phyloP scores from a whole-genome alignment of 257 asterid species.

The Cynanchum wilfordii region DNA sequence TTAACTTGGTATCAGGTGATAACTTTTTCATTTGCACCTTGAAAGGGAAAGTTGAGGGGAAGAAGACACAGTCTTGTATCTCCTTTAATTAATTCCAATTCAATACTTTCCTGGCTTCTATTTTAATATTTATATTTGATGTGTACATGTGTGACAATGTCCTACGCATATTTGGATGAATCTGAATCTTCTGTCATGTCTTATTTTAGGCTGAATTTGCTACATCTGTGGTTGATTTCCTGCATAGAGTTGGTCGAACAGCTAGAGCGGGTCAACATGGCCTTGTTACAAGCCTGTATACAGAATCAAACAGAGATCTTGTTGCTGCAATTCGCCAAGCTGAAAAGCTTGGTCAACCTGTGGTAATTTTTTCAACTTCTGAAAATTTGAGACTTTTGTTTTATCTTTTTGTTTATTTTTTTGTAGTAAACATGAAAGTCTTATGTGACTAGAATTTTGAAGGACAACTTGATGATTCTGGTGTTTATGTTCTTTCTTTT shows the following conservation, averaged over 20 bases:
- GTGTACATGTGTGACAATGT: neutral
- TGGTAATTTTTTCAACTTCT: slow-evolving; percentile 46
- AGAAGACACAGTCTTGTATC: neutral
- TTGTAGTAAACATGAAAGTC: neutral
- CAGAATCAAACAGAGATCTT: slow-evolving; percentile 63
- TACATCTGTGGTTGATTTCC: slow-evolving; percentile 81
- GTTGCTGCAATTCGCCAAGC: slow-evolving; percentile 88
- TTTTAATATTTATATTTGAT: neutral
- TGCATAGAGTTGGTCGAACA: slow-evolving; percentile 96
- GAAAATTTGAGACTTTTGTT: neutral
- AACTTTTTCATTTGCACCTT: neutral
- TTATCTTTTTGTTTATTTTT: neutral
- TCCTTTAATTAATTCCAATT: neutral
- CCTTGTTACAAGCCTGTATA: slow-evolving; percentile 75
- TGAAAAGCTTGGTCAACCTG: slow-evolving; percentile 57
- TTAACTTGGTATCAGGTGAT: too few species aligned
- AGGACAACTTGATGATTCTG: neutral
- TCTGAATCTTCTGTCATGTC: neutral
- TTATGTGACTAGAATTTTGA: neutral
- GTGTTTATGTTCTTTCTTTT: neutral
- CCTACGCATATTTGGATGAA: neutral
- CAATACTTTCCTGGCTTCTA: neutral
- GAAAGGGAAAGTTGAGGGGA: neutral
- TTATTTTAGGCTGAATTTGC: slow-evolving; percentile 84
- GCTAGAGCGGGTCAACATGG: slow-evolving; percentile 96